Evolutionary conservation across 495 filamentous ascomycete genomes (phyloP).

Genomic region (Aspergillus indologenus): DNA sequence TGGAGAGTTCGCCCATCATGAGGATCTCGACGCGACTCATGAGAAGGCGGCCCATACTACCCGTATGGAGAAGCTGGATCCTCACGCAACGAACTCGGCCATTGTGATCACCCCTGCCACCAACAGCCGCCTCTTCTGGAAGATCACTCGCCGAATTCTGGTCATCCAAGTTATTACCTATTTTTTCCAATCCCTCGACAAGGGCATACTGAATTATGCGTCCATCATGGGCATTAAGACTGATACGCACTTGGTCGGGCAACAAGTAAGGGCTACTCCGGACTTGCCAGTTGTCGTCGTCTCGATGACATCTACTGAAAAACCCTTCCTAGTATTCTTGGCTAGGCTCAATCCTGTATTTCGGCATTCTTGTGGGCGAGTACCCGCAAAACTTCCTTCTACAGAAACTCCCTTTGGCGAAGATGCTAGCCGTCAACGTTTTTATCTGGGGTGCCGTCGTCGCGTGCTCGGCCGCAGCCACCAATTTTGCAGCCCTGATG

Average conservation of each 20-base stretch:
- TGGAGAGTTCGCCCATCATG: too few species aligned
- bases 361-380: slow-evolving; percentile 43
- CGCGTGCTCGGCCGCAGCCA: slow-evolving; percentile 23
- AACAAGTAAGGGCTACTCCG: too few species aligned
- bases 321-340: slow-evolving; percentile 36
- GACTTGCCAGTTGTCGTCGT: too few species aligned
- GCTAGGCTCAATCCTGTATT: slow-evolving; percentile 40
- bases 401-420: slow-evolving; percentile 47
- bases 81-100: too few species aligned
- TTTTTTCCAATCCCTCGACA: slow-evolving; percentile 43
- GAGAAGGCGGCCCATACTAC: too few species aligned
- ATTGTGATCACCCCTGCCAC: slow-evolving; percentile 20
- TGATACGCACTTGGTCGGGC: background rate
- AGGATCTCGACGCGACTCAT: too few species aligned
- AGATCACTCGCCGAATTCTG: slow-evolving; percentile 18
- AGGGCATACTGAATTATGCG: slow-evolving; percentile 46
- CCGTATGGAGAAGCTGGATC: too few species aligned
- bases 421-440: slow-evolving; percentile 34
- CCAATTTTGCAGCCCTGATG: slow-evolving; percentile 24
- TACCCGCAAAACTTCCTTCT: slow-evolving; percentile 46
- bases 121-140: slow-evolving; percentile 21
- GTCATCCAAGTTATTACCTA: slow-evolving; percentile 23
- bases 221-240: slow-evolving; percentile 34
- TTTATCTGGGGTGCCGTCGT: slow-evolving; percentile 29
- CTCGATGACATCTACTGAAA: too few species aligned